Base-by-base conservation (phyloP, 139 green algal genomes). In the Picochlorum sp. region DNA sequence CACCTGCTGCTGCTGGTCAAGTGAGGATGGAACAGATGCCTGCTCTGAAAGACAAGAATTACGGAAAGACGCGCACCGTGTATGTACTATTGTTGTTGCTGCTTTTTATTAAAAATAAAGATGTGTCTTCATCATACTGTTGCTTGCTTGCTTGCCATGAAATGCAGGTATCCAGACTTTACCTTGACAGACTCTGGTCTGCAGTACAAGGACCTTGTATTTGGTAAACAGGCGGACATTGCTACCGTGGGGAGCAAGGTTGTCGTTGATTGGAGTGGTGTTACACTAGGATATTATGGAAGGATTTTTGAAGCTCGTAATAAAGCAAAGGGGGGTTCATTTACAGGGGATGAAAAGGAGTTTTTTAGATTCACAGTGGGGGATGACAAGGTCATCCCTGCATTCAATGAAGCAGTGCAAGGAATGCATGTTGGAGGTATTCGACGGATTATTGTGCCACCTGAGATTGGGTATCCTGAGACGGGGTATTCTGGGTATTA, bases 221-320 rank as follows among this genome's bases (percentile, higher is more conserved):
- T 67, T 20, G 85, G 87, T 0, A 62, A 11, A 2, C 83, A 84
- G 0, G 23, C 51, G 3, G 6, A 18, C 5, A 0, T 34, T n/a
- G 51, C 23, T 38, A 15, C 41, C 5, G 13, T 34, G 26, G 91
- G 91, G 3, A 69, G 92, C 34, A 75, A 61, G 0, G 78, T 81
- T 11, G 74, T 90, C 11, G 65, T 97, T 0, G 91, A 97, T 72
- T 98, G 92, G 92, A 83, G 85, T 44, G 92, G 92, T 3, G 95
- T 92, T 75, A 98, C 91, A 4, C 90, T 96, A 10, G 89, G 86
- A 6, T 94, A 95, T 65, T 90, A 74, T 21, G 78, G 84, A 1
- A 66, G 86, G 0, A 85, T 87, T 0, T 94, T 95, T 74, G 87
- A 95, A 67, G 87, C 87, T 3, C 76, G 87, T 2, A 95, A 95